Evolutionary conservation across 164 flowering plant genomes (phyloP).

Genomic region (Warburgia ugandensis): DNA sequence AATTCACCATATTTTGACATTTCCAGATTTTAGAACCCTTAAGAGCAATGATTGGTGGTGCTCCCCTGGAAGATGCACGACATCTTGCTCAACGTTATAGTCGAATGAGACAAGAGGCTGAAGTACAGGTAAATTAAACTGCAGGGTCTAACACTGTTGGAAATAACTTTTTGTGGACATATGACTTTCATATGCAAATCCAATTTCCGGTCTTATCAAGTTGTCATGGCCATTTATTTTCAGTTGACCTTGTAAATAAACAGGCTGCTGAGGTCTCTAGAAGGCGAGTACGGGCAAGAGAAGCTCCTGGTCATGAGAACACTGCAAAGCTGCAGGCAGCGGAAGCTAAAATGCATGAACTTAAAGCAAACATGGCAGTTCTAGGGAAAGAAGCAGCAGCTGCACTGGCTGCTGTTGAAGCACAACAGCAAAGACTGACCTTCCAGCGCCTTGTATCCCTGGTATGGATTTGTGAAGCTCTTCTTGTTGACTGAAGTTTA

Average conservation of each 20-base stretch:
- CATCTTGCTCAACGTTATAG: slow-evolving; percentile 99
- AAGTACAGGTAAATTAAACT: slow-evolving; percentile 55
- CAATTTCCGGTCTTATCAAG: no score
- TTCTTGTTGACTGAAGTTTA: neutral
- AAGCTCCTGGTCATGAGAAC: slow-evolving; percentile 69
- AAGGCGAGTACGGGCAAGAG: slow-evolving; percentile 68
- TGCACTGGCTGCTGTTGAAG: slow-evolving; percentile 89
- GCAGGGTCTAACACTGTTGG: neutral
- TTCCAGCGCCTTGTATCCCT: slow-evolving; percentile 90
- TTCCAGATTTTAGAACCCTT: slow-evolving; percentile 79
- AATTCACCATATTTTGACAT: slow-evolving; percentile 3
- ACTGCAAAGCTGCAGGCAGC: slow-evolving; percentile 72
- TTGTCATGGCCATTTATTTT: no score
- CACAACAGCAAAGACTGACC: slow-evolving; percentile 91
- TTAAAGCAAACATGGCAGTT: slow-evolving; percentile 91
- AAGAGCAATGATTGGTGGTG: slow-evolving; percentile 72
- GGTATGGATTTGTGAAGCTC: slow-evolving; percentile 32
- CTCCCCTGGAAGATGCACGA: slow-evolving; percentile 99
- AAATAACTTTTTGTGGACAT: neutral
- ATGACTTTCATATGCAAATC: neutral
- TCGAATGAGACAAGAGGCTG: slow-evolving; percentile 99
- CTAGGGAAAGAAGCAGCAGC: slow-evolving; percentile 95
- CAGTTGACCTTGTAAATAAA: slow-evolving; percentile 10
- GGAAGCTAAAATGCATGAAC: slow-evolving; percentile 80
- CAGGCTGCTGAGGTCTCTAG: slow-evolving; percentile 83